These are phyloP conservation scores for Beta corolliflora DNA, from an alignment of 179 eudicot genomes.

Conservation along the genomic window DNA sequence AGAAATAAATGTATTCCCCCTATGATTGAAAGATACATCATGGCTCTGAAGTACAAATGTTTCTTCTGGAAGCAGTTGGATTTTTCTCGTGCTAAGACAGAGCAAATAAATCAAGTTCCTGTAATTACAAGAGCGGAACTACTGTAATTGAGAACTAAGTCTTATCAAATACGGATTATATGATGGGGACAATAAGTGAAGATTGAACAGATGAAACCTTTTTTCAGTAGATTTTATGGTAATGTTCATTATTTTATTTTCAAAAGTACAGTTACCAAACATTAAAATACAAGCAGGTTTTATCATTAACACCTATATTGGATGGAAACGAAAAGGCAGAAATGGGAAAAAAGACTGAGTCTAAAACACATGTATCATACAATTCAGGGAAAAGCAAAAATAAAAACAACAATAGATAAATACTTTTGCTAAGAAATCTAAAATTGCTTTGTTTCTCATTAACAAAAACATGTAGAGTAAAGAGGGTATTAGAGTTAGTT, in stretches of 20 bases:
- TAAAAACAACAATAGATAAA: no score
- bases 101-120: neutral
- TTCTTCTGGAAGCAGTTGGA: neutral
- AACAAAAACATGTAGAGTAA: no score
- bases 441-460: no score
- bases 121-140: neutral
- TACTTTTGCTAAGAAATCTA: no score
- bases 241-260: neutral
- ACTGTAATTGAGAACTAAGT: neutral
- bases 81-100: neutral
- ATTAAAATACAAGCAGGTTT: neutral
- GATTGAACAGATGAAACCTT: neutral
- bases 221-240: neutral
- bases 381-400: no score
- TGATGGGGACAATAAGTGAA: neutral
- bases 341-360: no score
- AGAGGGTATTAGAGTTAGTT: no score
- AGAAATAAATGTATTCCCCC: neutral
- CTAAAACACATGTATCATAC: no score
- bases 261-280: neutral
- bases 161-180: neutral
- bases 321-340: no score
- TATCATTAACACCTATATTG: no score
- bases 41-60: neutral
- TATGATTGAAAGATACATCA: neutral